Evolutionary conservation across 352 stramenopile species (phyloP), one percentile per base, ranked within the genome.

Genomic region (Phytophthora aleatoria): DNA sequence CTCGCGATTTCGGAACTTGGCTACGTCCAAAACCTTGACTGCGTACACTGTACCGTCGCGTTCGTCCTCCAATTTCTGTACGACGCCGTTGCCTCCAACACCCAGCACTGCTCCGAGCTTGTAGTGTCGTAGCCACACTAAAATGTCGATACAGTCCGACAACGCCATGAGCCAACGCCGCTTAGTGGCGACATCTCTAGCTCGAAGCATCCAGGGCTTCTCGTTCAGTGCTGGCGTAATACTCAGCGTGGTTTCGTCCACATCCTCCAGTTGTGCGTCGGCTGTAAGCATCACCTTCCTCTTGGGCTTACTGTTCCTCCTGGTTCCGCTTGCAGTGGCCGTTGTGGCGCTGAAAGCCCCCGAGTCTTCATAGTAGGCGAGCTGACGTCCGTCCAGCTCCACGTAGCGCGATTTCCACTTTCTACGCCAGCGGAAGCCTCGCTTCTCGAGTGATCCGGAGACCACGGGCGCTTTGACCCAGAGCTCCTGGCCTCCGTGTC

Each of bases 381-480:
- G 71, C 35, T 85, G 57, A 15, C 81, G 83, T 44, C 85, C 85
- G 68, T 91, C 85, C 61, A 93, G 71, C 61, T 91, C 81, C 20
- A 93, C 69, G 59, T 86, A 89, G 45, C 85, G 85, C 24, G 71
- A 36, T 55, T 91, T 90, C 83, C 83, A 94, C 71, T 88, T 89
- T 57, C 85, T 90, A 50, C 79, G 78, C 85, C 82, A 93, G 11
- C 81, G 79, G 53, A 92, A 94, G 54, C 79, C 80, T 36, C 85
- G 77, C 70, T 92, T 92, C 57, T 91, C 81, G 30, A 93, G 73
- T 41, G 79, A 78, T 16, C 83, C 85, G n/a, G 63, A 74, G 26
- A 91, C 61, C 44, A 91, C 80, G 7, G 83, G 83, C n/a, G 85
- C 85, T 30, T 82, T 86, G 41, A 94, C 80, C 85, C 85, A 93